Evolutionary conservation across 2,329 filamentous ascomycete species (phyloP).

Genomic region (Fusarium illudens): DNA sequence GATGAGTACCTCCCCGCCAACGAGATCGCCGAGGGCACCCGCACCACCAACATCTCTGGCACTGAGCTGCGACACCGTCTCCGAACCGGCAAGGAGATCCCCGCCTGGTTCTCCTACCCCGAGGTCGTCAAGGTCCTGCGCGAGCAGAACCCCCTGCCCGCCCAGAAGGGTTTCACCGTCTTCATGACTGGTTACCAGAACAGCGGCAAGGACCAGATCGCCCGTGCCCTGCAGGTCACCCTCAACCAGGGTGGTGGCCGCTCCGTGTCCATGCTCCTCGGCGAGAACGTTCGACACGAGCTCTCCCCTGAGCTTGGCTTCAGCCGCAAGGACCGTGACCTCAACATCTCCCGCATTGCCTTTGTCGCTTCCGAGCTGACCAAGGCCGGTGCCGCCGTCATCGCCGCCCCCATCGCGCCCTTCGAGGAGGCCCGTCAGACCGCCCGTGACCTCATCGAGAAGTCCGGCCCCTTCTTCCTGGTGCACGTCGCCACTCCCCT

Average conservation of each 20-base stretch:
- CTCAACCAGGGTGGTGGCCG: slow-evolving; percentile 98
- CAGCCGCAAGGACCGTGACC: slow-evolving; percentile 89
- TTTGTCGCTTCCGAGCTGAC: slow-evolving; percentile 97
- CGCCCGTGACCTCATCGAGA: slow-evolving; percentile 86
- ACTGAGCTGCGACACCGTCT: slow-evolving; percentile 93
- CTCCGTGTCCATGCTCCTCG: slow-evolving; percentile 91
- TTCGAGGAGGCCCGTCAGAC: slow-evolving; percentile 81
- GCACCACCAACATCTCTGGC: slow-evolving; percentile 87
- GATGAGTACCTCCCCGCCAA: slow-evolving; percentile 97
- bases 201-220: slow-evolving; percentile 96
- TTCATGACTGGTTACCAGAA: slow-evolving; percentile 98
- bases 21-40: slow-evolving; percentile 82
- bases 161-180: slow-evolving; percentile 94
- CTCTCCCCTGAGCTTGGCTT: slow-evolving; percentile 96
- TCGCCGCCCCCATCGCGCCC: slow-evolving; percentile 94
- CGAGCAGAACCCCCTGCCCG: slow-evolving; percentile 93
- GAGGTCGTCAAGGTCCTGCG: slow-evolving; percentile 97
- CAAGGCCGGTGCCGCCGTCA: slow-evolving; percentile 90
- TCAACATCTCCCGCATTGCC: slow-evolving; percentile 94
- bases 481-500: slow-evolving; percentile 94
- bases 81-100: slow-evolving; percentile 90
- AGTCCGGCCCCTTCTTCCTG: slow-evolving; percentile 91
- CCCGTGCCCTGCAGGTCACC: slow-evolving; percentile 93
- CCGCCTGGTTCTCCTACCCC: slow-evolving; percentile 99
- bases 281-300: slow-evolving; percentile 93